A percentile compares a stretch with the other conserved stretches of the same genome.
These are phyloP conservation scores for Aspergillus pseudoglaucus DNA, from an alignment of 2,329 filamentous ascomycete genomes.

Conservation along the genomic window DNA sequence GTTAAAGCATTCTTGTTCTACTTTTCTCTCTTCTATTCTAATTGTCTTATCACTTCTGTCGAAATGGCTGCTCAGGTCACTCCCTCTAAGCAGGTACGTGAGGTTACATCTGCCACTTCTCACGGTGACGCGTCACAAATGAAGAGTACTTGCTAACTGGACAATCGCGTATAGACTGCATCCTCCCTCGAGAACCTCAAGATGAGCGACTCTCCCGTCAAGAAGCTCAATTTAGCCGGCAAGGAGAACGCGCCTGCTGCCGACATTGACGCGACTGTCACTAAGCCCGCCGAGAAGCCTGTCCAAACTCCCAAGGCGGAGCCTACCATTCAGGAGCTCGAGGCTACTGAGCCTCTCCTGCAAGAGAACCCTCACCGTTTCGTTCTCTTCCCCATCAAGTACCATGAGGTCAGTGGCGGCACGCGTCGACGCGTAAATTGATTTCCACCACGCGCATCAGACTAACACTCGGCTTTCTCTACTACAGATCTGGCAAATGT, in stretches of 20 bases:
- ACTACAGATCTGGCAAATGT: conserved; percentile 96
- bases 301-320: conserved; percentile 38
- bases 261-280: conserved; percentile 47
- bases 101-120: conserved; percentile 31
- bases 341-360: conserved; percentile 81
- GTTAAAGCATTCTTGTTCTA: conserved; percentile 1
- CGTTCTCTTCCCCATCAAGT: conserved; percentile 97
- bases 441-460: conserved; percentile 6
- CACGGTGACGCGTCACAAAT: conserved; percentile 28
- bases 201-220: conserved; percentile 78
- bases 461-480: conserved; percentile 31
- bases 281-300: conserved; percentile 48
- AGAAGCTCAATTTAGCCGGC: conserved; percentile 79
- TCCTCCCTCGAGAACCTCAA: conserved; percentile 81
- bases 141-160: conserved; percentile 28
- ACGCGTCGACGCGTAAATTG: conserved; percentile 65
- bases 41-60: conserved; percentile 17
- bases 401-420: conserved; percentile 76
- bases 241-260: conserved; percentile 71
- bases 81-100: conserved; percentile 64
- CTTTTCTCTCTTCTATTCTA: conserved; percentile 11
- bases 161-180: conserved; percentile 57
- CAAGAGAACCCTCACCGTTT: conserved; percentile 95
- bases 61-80: conserved; percentile 71
- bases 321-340: conserved; percentile 56